phyloP scores from a whole-genome alignment of 2,329 filamentous ascomycete genomes.

The Penicillium glabrum region DNA sequence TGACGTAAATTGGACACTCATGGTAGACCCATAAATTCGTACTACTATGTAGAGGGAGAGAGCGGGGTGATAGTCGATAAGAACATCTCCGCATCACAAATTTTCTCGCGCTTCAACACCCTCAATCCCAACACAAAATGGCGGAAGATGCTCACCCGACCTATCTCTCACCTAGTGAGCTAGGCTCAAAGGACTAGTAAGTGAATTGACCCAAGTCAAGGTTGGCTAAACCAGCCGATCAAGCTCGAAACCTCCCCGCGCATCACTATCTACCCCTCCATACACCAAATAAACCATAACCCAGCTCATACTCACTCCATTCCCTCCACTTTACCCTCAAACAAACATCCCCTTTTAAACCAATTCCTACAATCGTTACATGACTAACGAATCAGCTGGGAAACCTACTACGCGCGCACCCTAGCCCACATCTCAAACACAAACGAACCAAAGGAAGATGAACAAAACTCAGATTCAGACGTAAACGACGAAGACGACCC shows the following conservation, averaged over 20 bases:
- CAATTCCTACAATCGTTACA: not conserved
- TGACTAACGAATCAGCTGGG: slow-evolving; percentile 57
- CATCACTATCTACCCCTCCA: slow-evolving; percentile 2
- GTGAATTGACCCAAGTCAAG: slow-evolving; percentile 30
- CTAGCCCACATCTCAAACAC: slow-evolving; percentile 36
- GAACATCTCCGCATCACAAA: slow-evolving; percentile 11
- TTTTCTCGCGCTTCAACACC: slow-evolving; percentile 12
- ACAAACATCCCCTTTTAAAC: not conserved
- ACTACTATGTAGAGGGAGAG: not conserved
- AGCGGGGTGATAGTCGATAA: slow-evolving; percentile 18
- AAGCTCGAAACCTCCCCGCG: not conserved
- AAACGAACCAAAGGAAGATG: slow-evolving; percentile 49
- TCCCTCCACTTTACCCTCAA: not conserved
- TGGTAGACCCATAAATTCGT: not conserved
- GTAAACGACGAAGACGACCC: slow-evolving; percentile 70
- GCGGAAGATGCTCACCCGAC: slow-evolving; percentile 48
- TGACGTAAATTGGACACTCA: not conserved
- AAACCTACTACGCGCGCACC: slow-evolving; percentile 47
- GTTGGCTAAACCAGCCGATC: not conserved
- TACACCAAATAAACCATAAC: not conserved
- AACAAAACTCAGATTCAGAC: slow-evolving; percentile 59
- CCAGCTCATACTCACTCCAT: not conserved
- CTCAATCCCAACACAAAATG: slow-evolving; percentile 16
- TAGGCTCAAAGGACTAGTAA: slow-evolving; percentile 91
- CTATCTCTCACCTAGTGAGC: slow-evolving; percentile 72